Base-by-base conservation (phyloP, 2,329 filamentous ascomycete genomes). In the Orbilia ellipsospora region DNA sequence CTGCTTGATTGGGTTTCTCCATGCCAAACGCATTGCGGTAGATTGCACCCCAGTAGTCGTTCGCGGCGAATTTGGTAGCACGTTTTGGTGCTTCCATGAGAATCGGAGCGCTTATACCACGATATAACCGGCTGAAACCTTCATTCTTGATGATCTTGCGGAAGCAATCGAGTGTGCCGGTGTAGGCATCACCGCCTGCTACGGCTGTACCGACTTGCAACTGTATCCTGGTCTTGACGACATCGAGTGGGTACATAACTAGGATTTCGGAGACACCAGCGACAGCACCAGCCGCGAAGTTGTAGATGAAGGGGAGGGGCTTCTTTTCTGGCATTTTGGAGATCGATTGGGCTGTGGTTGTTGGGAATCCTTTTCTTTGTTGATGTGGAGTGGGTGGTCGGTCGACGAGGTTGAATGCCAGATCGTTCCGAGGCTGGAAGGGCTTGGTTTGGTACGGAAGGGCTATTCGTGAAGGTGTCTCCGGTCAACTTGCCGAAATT, bases 61-160 rank as follows among this genome's bases (percentile, higher is more conserved):
- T 99, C 84, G 95, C 95, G 55, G 95, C 94, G 84, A 99, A 99
- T 84, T 99, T 99, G 85, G 93, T 98, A 51, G 94, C 94, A 85
- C 93, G 89, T 88, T 97, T 97, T 84, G 92, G 90, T 68, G 94
- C 94, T 84, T 98, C 94, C 94, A 99, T 99, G 79, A 98, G 88
- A 81, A 99, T 98, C 60, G 95, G 95, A 26, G 95, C 94, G 52
- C 88, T 90, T 83, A 99, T 99, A 81, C 95, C 95, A 79, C 95
- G 93, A 86, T 99, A 99, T 76, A 99, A 87, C 79, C 94, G 90
- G 77, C 92, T 86, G 78, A 88, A 96, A 93, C 95, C 95, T 86
- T 99, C 95, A 83, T 96, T 90, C 84, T 89, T 91, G 83, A 99
- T 89, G 81, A 99, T 99, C 88, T 99, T 99, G 82, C 89, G 87